Evolutionary conservation across 1,139 yeast species (phyloP).

Genomic region (Kurtzmaniella quercitrusa): DNA sequence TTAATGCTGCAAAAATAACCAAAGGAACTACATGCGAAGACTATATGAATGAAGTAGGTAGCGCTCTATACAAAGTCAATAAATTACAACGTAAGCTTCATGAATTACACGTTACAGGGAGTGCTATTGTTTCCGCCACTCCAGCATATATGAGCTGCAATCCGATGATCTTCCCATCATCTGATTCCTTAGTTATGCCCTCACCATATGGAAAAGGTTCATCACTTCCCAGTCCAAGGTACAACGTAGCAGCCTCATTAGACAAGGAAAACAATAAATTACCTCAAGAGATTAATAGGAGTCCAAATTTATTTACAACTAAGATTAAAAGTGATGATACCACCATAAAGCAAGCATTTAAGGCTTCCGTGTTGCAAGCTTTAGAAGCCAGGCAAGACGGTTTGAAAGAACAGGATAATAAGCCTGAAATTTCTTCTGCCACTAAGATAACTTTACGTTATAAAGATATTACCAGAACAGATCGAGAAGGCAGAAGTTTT

Average conservation of each 20-base stretch:
- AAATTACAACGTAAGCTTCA: background rate
- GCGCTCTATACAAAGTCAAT: background rate
- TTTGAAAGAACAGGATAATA: constrained; percentile 1
- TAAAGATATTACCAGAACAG: constrained; percentile 16
- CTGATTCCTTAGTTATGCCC: background rate
- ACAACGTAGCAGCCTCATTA: no score
- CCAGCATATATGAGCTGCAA: background rate
- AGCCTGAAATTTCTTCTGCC: constrained; percentile 9
- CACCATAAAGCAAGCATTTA: background rate
- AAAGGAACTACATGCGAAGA: background rate
- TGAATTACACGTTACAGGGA: background rate
- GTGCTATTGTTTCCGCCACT: background rate
- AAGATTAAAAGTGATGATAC: background rate
- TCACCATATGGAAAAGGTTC: background rate
- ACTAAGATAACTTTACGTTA: constrained; percentile 11
- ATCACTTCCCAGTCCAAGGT: no score
- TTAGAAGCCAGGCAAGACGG: background rate
- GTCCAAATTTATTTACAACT: background rate
- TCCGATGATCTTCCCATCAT: background rate
- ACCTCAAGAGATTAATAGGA: background rate
- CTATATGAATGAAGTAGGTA: background rate
- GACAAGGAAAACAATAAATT: no score
- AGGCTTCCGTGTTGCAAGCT: background rate
- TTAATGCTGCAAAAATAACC: no score
- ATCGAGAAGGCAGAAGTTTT: constrained; percentile 30